These are phyloP conservation scores for Penicillium antarcticum DNA, from an alignment of 495 filamentous ascomycete genomes.

Conservation along the genomic window DNA sequence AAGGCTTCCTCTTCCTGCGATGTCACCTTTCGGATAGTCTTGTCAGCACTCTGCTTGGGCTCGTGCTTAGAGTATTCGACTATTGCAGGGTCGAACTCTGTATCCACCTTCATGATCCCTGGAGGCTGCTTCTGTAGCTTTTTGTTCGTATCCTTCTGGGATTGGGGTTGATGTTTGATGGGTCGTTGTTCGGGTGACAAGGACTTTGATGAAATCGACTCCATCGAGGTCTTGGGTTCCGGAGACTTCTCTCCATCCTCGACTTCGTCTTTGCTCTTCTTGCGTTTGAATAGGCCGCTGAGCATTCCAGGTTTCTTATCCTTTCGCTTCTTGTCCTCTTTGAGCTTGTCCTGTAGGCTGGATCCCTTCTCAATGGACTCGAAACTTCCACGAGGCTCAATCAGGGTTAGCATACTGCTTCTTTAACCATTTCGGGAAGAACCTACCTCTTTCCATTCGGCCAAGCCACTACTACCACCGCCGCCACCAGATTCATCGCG, in stretches of 20 bases:
- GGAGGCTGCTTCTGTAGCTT: conserved; percentile 20
- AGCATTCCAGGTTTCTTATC: conserved; percentile 92
- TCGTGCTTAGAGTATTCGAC: conserved; percentile 17
- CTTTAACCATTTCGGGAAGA: conserved; percentile 26
- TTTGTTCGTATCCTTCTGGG: background rate
- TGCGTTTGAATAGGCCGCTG: conserved; percentile 91
- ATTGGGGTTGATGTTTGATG: conserved; percentile 41
- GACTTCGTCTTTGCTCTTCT: conserved; percentile 71
- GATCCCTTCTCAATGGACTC: conserved; percentile 52
- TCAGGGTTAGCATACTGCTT: conserved; percentile 49
- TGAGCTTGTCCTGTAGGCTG: conserved; percentile 50
- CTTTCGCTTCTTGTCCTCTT: conserved; percentile 83
- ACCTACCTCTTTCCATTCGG: conserved; percentile 62
- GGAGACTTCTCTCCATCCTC: conserved; percentile 62
- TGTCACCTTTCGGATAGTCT: conserved; percentile 42
- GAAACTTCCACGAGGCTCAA: conserved; percentile 39
- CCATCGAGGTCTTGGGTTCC: conserved; percentile 48
- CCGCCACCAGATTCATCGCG: conserved; percentile 64
- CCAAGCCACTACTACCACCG: conserved; percentile 52
- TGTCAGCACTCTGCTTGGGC: conserved; percentile 10
- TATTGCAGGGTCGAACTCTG: conserved; percentile 1
- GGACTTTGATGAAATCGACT: conserved; percentile 37
- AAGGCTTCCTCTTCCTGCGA: conserved; percentile 28
- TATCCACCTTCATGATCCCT: conserved; percentile 5
- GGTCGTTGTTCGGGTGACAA: conserved; percentile 31